Evolutionary conservation across 768 basidiomycete species (phyloP), one percentile per base, ranked within the genome.

Genomic region (Leccinellum rugosiceps): DNA sequence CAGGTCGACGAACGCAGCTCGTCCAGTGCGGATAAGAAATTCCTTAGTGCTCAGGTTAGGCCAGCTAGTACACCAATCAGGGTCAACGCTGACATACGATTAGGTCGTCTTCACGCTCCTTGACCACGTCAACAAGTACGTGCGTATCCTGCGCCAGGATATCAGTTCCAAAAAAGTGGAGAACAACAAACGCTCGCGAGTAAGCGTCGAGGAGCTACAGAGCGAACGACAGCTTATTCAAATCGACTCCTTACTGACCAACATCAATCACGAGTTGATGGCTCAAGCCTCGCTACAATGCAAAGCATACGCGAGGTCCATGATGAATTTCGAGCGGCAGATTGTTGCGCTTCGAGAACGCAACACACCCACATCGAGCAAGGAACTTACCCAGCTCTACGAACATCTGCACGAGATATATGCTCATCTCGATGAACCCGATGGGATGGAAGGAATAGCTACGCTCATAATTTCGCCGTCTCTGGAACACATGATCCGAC

Each of bases 381-480:
- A 50, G 75, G 74, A 17, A 83, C 63, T 74, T 3, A 55, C 65
- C 6, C 57, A 58, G 10, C 60, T 91, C 67, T 98, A 93, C 68
- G 97, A 98, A 65, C 84, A 86, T 17, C 77, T 99, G 7, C 97
- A 99, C 64, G 88, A 97, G 72, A 95, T 98, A 58, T 99, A 99
- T 71, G 88, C 96, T 13, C 84, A 94, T 56, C 78, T 99, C 7
- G 94, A 99, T 69, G 94, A 99, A 71, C 97, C 97, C 0, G 97
- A 99, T 73, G 97, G 97, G 15, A 99, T 99, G 97, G 95, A 98
- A 74, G 97, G 97, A 1, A 82, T 98, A 31, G 97, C 97, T 0
- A 85, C 90, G 6, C 75, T 90, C 63, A 90, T 98, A 55, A 74
- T 98, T 13, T 85, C 90, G 0, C 97, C 97, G 0, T 91, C 92